Base-by-base conservation (phyloP, 2,329 filamentous ascomycete species). In the Xylaria sp. region DNA sequence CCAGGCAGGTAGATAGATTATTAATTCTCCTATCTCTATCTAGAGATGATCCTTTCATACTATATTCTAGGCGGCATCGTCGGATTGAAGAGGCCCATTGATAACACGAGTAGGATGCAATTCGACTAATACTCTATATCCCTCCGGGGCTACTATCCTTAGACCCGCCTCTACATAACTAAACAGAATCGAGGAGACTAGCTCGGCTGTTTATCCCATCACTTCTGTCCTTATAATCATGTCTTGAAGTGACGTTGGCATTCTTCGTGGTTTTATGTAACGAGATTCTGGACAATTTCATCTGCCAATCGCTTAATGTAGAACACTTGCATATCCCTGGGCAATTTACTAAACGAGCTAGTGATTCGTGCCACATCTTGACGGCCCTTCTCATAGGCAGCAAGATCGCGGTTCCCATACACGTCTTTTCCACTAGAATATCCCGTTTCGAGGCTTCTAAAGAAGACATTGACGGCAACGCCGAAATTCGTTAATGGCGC, bases 401-500 rank as follows among this genome's bases (percentile, higher is more conserved):
- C 91, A 59, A 97, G 79, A 79, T 97, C 94, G 47, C 93, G 86
- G 77, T 97, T 97, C 1, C 93, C 94, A 77, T 97, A 97, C 0
- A 97, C 91, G 78, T 97, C 94, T 72, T 90, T 87, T 0, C 94
- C 93, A 0, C 86, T 79, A 0, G 93, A 89, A 78, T 96, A 96
- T 1, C 87, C 89, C 2, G 78, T 82, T 2, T 89, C 82, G 10
- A 96, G 82, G 69, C 90, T 91, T 51, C 90, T 88, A 81, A 97
- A 97, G 82, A 97, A 97, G 32, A 95, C 87, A 77, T 97, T 97
- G n/a, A 97, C 90, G 0, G 93, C 93, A 8, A 97, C 84, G 73
- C 92, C 94, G 68, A 88, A 78, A 53, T 82, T 78, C 8, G 86
- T 81, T 0, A 79, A 83, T 0, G 91, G 90, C 0, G 86, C 84